These are phyloP conservation scores for Elongisporangium undulatum DNA, from an alignment of 352 stramenopile species.

Conservation along the genomic window DNA sequence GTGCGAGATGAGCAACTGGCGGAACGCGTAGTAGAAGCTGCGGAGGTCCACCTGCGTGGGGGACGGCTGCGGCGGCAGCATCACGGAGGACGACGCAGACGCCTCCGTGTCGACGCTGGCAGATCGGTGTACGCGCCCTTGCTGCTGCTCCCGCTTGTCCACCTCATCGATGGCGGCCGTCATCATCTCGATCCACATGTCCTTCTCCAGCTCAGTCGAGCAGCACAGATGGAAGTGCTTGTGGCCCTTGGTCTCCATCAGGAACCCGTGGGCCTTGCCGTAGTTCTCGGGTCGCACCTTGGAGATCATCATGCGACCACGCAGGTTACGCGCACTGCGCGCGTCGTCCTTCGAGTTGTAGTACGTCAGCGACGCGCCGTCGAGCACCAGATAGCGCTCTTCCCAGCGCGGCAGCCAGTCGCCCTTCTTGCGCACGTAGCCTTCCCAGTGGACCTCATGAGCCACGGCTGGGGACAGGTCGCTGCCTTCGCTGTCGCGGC, in stretches of 20 bases:
- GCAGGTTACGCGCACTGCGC: slow-evolving; percentile 71
- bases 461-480: slow-evolving; percentile 29
- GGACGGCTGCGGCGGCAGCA: slow-evolving; percentile 36
- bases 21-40: slow-evolving; percentile 86
- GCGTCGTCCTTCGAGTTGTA: slow-evolving; percentile 88
- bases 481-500: slow-evolving; percentile 27
- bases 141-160: slow-evolving; percentile 11
- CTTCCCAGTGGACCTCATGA: slow-evolving; percentile 86
- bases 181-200: slow-evolving; percentile 92
- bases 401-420: slow-evolving; percentile 90
- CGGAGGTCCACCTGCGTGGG: slow-evolving; percentile 81
- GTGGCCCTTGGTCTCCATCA: slow-evolving; percentile 85
- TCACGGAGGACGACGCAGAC: slow-evolving; percentile 17
- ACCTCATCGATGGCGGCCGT: slow-evolving; percentile 82
- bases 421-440: slow-evolving; percentile 87
- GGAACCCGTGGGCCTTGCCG: slow-evolving; percentile 83
- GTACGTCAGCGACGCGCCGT: slow-evolving; percentile 78
- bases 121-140: slow-evolving; percentile 1
- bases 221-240: slow-evolving; percentile 88
- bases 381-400: slow-evolving; percentile 84
- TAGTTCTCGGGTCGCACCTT: slow-evolving; percentile 85
- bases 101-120: slow-evolving; percentile 2
- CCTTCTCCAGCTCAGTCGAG: slow-evolving; percentile 82
- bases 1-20: slow-evolving; percentile 85
- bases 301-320: slow-evolving; percentile 76